Base-by-base conservation (phyloP, 345 rosid species). In the Physaria fendleri region DNA sequence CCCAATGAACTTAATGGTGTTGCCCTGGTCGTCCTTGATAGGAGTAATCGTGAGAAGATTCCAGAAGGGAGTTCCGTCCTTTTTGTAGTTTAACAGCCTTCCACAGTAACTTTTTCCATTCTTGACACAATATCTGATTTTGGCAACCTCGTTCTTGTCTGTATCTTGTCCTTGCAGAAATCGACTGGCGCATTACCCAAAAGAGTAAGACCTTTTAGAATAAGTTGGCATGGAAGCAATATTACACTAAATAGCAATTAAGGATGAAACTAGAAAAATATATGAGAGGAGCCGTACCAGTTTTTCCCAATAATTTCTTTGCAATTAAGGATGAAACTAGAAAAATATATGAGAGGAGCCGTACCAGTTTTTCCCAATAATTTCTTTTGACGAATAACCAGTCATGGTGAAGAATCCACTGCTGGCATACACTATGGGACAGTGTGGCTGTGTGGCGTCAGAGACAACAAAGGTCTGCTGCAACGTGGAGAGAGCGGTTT, bases 381-480 rank as follows among this genome's bases (percentile, higher is more conserved):
- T 82, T 43, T 93, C 94, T 68, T 77, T 79, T 6, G 95, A 74
- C 18, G 91, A 73, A 71, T 93, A 89, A 37, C 99, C 99, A 3
- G 99, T 93, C 94, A 93, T 89, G 59, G 74, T 74, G 57, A 89
- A 89, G 68, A 93, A 93, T 8, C 99, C 99, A 58, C 88, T 82
- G 79, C 99, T 93, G 16, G 99, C 97, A 66, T 82, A 89, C 66
- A 93, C 56, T 30, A 93, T 89, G 38, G 99, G 99, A 68, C 87
- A 84, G 44, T 89, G 85, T 13, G 90, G 91, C 76, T 79, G 86
- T 40, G 91, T 83, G 5, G 95, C 90, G 58, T 93, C 99, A 22
- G 97, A 89, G 51, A 89, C 99, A 23, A 86, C 95, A 74, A 93
- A 93, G 9, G 99, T 89, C 76, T 89, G 99, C 74, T 88, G 97